Evolutionary conservation across 768 basidiomycete genomes (phyloP), one percentile per base, ranked within the genome.

Genomic region (Tulasnella sp.): DNA sequence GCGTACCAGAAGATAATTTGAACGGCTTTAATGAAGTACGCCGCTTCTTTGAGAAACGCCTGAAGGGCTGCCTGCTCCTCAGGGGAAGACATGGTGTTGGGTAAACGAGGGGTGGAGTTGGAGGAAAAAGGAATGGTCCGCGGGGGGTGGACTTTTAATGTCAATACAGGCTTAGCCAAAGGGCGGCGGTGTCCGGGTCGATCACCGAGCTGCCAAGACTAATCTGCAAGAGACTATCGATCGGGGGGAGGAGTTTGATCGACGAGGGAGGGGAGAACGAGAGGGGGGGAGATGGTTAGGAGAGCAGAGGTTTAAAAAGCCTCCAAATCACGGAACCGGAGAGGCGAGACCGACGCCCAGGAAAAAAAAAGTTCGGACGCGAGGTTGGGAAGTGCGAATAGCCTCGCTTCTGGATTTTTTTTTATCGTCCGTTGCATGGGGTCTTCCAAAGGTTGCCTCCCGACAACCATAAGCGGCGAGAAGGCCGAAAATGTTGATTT

Each of bases 11-110:
- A 61, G 16, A 67, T 76, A 23, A 51, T 39, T 20, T 40, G 46
- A 42, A 13, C 35, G 13, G 20, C 57, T 3, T 32, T 35, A 70
- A 69, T 76, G 35, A 18, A 76, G 55, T 76, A 76, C 20, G 75
- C 75, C 0, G 75, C 75, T 26, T 76, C 75, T 46, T 57, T 61
- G 10, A 76, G 57, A 10, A 76, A 32, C 5, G 71, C 71, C 15
- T 5, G 7, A 5, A 73, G 29, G 4, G 55, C 74, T 48, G 74
- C 48, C 23, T 75, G 48, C 1, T 15, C 3, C 3, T 15, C 74
- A 48, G 74, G 3, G n/a, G 74, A 26, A 23, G 44, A 48, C 46
- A 61, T 61, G 39, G 9, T 35, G 61, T 67, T 67, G 29, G 29
- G 61, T 67, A 35, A 37, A 32, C 10, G 39, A 40, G 37, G 7